These are phyloP conservation scores for Colletotrichum chrysophilum DNA, from an alignment of 2,329 filamentous ascomycete species.

Conservation along the genomic window DNA sequence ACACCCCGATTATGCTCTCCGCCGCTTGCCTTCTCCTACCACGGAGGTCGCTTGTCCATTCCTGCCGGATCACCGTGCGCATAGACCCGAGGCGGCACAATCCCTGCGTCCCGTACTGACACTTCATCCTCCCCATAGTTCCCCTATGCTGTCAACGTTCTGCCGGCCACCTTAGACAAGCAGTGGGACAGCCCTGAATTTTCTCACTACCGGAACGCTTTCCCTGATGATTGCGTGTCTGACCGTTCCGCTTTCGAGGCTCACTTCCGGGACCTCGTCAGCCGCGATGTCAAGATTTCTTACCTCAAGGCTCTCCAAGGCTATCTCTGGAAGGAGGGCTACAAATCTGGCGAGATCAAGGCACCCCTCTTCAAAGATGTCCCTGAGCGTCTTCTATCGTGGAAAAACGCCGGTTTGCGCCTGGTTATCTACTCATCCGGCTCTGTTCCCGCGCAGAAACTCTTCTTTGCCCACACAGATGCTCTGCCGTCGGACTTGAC, in stretches of 20 bases:
- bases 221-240: slow-evolving; percentile 67
- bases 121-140: slow-evolving; percentile 56
- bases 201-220: slow-evolving; percentile 71
- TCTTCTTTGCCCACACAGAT: slow-evolving; percentile 74
- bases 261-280: slow-evolving; percentile 74
- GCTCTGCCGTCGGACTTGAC: slow-evolving; percentile 64
- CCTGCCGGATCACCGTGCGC: slow-evolving; percentile 1
- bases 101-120: background rate
- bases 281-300: slow-evolving; percentile 74
- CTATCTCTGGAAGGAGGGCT: slow-evolving; percentile 78
- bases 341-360: slow-evolving; percentile 70
- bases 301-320: slow-evolving; percentile 84
- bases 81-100: background rate
- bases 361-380: slow-evolving; percentile 81
- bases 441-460: slow-evolving; percentile 79
- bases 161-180: slow-evolving; percentile 66
- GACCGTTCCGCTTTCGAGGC: slow-evolving; percentile 65
- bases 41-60: slow-evolving; percentile 8
- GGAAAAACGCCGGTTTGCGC: slow-evolving; percentile 59
- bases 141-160: slow-evolving; percentile 73
- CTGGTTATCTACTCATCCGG: slow-evolving; percentile 85
- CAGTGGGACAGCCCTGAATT: slow-evolving; percentile 73
- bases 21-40: background rate
- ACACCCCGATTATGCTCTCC: slow-evolving; percentile 21
- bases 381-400: slow-evolving; percentile 63